A percentile compares a stretch with the other conserved stretches of the same genome.
Conservation (phyloP, 2,329 filamentous ascomycete species). For the Cercospora sp. region DNA sequence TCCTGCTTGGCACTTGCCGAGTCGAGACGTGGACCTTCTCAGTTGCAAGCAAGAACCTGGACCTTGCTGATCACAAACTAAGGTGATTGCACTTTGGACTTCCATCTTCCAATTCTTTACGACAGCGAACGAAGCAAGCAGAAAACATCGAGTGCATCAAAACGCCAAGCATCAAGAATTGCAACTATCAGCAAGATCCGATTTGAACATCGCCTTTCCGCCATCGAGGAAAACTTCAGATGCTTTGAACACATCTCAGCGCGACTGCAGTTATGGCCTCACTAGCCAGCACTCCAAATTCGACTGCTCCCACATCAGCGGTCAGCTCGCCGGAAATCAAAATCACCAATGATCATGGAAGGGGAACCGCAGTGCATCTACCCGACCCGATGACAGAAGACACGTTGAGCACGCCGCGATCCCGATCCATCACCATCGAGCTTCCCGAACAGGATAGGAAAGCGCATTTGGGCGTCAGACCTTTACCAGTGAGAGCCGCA, state of each 20-base stretch:
- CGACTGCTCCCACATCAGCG: constrained; percentile 5
- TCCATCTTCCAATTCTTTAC: neutral
- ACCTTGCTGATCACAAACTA: neutral
- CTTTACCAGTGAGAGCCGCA: constrained; percentile 2
- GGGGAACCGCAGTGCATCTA: constrained; percentile 4
- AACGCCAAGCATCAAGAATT: neutral
- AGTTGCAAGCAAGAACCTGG: constrained; percentile 5
- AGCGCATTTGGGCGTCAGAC: neutral
- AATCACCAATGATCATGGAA: constrained; percentile 12
- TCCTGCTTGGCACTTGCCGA: neutral
- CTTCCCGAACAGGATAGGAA: neutral
- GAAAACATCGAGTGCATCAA: neutral
- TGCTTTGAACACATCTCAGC: neutral
- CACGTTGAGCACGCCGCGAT: neutral
- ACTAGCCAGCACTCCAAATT: neutral
- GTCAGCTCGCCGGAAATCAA: constrained; percentile 14
- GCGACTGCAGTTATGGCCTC: constrained; percentile 7
- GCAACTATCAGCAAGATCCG: neutral
- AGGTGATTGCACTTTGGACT: neutral
- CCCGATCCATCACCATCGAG: constrained; percentile 9
- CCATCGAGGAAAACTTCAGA: neutral
- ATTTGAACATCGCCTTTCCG: neutral
- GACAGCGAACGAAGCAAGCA: neutral
- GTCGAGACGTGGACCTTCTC: neutral
- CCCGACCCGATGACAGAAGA: constrained; percentile 9